Evolutionary conservation across 805 yeast species (phyloP).

Genomic region (Candida railenensis): DNA sequence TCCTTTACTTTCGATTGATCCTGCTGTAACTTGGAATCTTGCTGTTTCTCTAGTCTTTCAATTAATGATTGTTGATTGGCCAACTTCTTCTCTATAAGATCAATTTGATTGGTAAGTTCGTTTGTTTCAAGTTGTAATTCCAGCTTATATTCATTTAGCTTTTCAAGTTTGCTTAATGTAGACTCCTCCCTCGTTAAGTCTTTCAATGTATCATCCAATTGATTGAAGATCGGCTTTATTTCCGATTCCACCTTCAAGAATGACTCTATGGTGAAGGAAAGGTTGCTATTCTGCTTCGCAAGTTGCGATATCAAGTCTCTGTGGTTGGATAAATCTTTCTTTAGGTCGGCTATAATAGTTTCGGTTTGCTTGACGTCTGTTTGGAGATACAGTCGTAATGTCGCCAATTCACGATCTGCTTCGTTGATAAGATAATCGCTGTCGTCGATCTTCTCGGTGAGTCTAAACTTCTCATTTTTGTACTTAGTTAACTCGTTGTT

Average conservation of each 20-base stretch:
- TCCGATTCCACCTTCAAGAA: slow-evolving; percentile 45
- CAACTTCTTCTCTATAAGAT: slow-evolving; percentile 45
- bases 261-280: slow-evolving; percentile 56
- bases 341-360: slow-evolving; percentile 53
- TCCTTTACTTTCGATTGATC: slow-evolving; percentile 42
- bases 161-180: slow-evolving; percentile 33
- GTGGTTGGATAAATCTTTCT: slow-evolving; percentile 40
- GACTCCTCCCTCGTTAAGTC: slow-evolving; percentile 45
- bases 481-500: slow-evolving; percentile 62
- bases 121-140: slow-evolving; percentile 34
- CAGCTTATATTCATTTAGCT: slow-evolving; percentile 42
- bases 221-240: slow-evolving; percentile 44
- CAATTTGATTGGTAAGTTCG: slow-evolving; percentile 51
- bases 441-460: slow-evolving; percentile 61
- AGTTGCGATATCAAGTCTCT: slow-evolving; percentile 17
- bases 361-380: slow-evolving; percentile 58
- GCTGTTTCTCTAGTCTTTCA: slow-evolving; percentile 41
- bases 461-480: slow-evolving; percentile 57
- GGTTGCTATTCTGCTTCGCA: slow-evolving; percentile 49
- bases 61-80: slow-evolving; percentile 12
- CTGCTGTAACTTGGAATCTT: slow-evolving; percentile 43
- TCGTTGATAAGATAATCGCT: slow-evolving; percentile 57
- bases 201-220: slow-evolving; percentile 49
- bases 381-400: slow-evolving; percentile 56
- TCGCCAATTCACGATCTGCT: slow-evolving; percentile 56